Evolutionary conservation across 2,329 filamentous ascomycete genomes (phyloP).

Genomic region (Cadophora gregata): DNA sequence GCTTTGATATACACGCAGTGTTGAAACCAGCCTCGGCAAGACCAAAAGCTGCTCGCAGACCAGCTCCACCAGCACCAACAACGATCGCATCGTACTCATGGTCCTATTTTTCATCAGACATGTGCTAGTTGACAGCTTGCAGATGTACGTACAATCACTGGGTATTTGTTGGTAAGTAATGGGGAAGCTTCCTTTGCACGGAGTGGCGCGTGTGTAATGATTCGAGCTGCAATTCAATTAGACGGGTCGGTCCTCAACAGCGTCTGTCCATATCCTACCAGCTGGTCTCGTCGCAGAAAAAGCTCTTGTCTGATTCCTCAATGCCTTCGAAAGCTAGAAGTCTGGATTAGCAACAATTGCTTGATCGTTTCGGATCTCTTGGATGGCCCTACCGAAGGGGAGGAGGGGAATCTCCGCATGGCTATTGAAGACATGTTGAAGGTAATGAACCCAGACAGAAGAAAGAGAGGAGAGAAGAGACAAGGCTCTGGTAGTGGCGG

Average conservation of each 20-base stretch:
- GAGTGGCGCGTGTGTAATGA: slow-evolving; percentile 84
- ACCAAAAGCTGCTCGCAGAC: slow-evolving; percentile 83
- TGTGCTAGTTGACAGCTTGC: slow-evolving; percentile 5
- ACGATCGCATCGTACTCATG: slow-evolving; percentile 99
- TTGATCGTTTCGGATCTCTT: slow-evolving; percentile 23
- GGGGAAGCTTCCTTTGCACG: slow-evolving; percentile 92
- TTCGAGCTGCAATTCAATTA: slow-evolving; percentile 64
- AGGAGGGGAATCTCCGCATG: slow-evolving; percentile 64
- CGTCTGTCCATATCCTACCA: slow-evolving; percentile 57
- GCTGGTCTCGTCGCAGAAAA: slow-evolving; percentile 88
- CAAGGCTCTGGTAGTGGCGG: not conserved
- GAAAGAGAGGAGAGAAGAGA: slow-evolving; percentile 29
- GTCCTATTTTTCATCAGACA: slow-evolving; percentile 61
- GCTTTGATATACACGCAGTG: slow-evolving; percentile 84
- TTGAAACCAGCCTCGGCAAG: slow-evolving; percentile 89
- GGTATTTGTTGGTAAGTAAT: slow-evolving; percentile 88
- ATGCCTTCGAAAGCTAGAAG: slow-evolving; percentile 44
- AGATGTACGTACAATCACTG: slow-evolving; percentile 74
- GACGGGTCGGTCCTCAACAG: slow-evolving; percentile 14
- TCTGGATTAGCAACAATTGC: slow-evolving; percentile 33
- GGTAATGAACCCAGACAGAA: slow-evolving; percentile 20
- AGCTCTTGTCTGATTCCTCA: slow-evolving; percentile 69
- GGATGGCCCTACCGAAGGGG: slow-evolving; percentile 58
- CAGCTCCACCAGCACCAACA: slow-evolving; percentile 82
- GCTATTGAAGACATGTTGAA: slow-evolving; percentile 68